These are phyloP conservation scores for Plicaturopsis crispa DNA, from an alignment of 768 basidiomycete genomes.

Conservation along the genomic window DNA sequence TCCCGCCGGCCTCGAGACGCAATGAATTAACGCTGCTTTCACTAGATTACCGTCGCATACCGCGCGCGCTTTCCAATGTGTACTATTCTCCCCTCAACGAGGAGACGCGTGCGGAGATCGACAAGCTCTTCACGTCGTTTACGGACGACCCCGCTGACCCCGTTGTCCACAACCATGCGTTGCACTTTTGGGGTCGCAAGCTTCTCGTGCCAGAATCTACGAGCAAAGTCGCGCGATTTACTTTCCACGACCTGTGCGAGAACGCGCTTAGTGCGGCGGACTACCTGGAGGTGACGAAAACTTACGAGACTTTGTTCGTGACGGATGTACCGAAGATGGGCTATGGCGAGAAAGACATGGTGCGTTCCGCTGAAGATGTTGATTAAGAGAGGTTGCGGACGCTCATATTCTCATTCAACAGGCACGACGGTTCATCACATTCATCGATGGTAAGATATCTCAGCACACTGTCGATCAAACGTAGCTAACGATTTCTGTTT, in stretches of 20 bases:
- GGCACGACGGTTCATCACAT: slow-evolving; percentile 95
- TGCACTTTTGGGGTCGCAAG: slow-evolving; percentile 89
- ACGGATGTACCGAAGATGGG: slow-evolving; percentile 86
- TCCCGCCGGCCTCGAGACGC: background rate
- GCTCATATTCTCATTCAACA: slow-evolving; percentile 24
- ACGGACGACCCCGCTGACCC: slow-evolving; percentile 47
- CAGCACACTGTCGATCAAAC: slow-evolving; percentile 1
- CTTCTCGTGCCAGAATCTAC: slow-evolving; percentile 76
- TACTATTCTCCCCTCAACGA: slow-evolving; percentile 79
- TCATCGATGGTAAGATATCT: slow-evolving; percentile 72
- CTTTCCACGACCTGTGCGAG: slow-evolving; percentile 81
- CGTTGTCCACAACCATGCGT: slow-evolving; percentile 49
- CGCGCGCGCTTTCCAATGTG: slow-evolving; percentile 87
- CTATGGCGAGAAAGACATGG: slow-evolving; percentile 80
- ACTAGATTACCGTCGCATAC: slow-evolving; percentile 92
- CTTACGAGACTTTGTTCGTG: slow-evolving; percentile 84
- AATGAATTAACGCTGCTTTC: background rate
- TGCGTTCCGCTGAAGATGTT: too few species aligned
- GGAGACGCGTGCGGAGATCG: slow-evolving; percentile 60
- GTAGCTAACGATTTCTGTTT: slow-evolving; percentile 1
- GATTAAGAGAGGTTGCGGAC: too few species aligned
- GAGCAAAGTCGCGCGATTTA: slow-evolving; percentile 74
- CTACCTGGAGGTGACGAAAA: slow-evolving; percentile 88
- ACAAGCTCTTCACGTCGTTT: slow-evolving; percentile 77
- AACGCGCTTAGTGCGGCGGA: slow-evolving; percentile 90